Base-by-base conservation (phyloP, 1,284 basidiomycete genomes). In the Cutaneotrichosporon curvatum region DNA sequence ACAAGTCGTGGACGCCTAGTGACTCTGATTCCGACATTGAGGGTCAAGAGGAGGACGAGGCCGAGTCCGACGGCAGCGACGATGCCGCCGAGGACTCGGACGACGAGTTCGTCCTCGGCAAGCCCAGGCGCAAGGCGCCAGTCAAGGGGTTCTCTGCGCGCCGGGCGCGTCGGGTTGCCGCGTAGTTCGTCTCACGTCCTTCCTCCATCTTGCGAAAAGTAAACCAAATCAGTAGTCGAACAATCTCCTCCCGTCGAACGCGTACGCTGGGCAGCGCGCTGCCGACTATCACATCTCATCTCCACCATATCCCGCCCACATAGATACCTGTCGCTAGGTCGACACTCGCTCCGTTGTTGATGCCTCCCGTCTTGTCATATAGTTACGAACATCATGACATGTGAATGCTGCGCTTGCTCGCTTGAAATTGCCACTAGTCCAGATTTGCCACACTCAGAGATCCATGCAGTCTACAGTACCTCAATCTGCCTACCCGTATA, bases 41-140 rank as follows among this genome's bases (percentile, higher is more conserved):
- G n/a, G 53, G 46, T 21, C 50, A 55, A 39, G 50, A 52, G 19
- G 53, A 48, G 22, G 53, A 55, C n/a, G 44, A 46, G 10, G 50
- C 51, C 30, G 30, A 34, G 18, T 44, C 23, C 10, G 44, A 42
- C 19, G 42, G 23, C 16, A 41, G 45, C 25, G 47, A 49, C 30
- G 44, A 42, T n/a, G 42, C 21, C 16, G 44, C 43, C 32, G 47
- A 49, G 30, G 50, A 51, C 28, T 48, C 42, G 15, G 53, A 55
- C 22, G 53, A 55, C 32, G 53, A 55, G 37, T 55, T 42, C 36
- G 47, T 55, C 32, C 50, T 49, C 15, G 45, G 58, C 16, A 57
- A 53, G 39, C 38, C 54, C 37, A 54, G 50, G 40, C 48, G 48
- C 33, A 45, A 47, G 28, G 22, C 40, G 20, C 36, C 45, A 16